Evolutionary conservation across 176 grass and related monocot genomes (phyloP).

Genomic region (Themeda triandra): DNA sequence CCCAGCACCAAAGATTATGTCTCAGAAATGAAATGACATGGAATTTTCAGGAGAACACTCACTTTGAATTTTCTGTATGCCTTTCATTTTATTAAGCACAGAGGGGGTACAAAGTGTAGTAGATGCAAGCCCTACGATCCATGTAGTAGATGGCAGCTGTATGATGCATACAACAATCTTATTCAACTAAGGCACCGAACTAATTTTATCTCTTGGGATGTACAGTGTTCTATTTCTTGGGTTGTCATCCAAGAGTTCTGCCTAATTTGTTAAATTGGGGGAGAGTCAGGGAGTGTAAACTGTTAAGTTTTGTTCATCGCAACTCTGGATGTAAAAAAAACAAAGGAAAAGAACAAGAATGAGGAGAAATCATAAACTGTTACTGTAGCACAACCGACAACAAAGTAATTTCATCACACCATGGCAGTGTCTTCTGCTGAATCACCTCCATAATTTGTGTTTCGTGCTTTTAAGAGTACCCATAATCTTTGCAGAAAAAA

Average conservation of each 20-base stretch:
- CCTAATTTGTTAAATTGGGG: background rate
- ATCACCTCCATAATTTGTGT: background rate
- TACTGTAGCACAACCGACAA: slow-evolving; percentile 4
- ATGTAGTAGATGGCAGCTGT: too few species aligned
- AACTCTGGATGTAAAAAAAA: background rate
- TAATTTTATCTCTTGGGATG: background rate
- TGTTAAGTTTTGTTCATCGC: background rate
- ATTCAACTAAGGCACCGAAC: background rate
- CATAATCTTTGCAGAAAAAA: background rate
- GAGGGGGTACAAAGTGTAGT: background rate
- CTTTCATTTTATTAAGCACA: background rate
- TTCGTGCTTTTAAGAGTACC: background rate
- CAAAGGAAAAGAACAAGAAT: background rate
- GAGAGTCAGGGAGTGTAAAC: too few species aligned
- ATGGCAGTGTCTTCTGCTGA: background rate
- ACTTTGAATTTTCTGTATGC: background rate
- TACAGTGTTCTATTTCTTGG: background rate
- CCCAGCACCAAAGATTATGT: slow-evolving; percentile 5
- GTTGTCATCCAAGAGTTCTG: background rate
- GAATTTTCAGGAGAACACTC: background rate
- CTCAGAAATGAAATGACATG: background rate
- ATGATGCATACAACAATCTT: background rate
- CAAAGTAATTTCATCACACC: background rate
- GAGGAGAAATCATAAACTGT: background rate
- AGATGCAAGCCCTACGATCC: background rate